Base-by-base conservation (phyloP, 2,329 filamentous ascomycete species). In the Alternaria infectoria region DNA sequence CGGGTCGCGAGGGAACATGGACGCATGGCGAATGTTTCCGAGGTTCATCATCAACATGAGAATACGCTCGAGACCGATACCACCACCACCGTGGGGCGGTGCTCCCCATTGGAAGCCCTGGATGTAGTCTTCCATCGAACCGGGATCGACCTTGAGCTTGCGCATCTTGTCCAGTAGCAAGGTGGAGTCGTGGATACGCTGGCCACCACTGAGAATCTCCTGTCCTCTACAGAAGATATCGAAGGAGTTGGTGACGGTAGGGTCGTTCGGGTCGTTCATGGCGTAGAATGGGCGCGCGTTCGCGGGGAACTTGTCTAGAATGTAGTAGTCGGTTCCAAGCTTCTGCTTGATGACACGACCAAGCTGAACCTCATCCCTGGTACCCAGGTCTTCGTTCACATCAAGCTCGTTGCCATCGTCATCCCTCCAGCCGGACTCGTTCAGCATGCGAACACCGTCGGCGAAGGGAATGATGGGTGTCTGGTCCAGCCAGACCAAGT, bases 191-290 rank as follows among this genome's bases (percentile, higher is more conserved):
- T 97, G 92, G 67, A 97, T 96, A 87, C 94, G 93, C 80, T 97
- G 94, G 8, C 94, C 94, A 71, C 94, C 94, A 1, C 93, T 95
- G 49, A 95, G 89, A 61, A 97, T 96, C 79, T 97, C 94, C 75
- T 97, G 94, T 0, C 94, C 94, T 28, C 94, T 91, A 46, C 97
- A 87, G 82, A 97, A 97, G 61, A 97, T 96, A 77, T 97, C 94
- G 73, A 97, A 97, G 0, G 94, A 97, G 77, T 97, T 97, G 54
- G 94, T 97, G 77, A 89, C 88, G 32, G 86, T 85, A 12, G 87
- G 84, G 73, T 96, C 88, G 15, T 90, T 84, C 2, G 90, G 87
- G 66, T 97, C 92, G 26, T 90, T 90, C 87, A 97, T 94, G 1
- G 94, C 93, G 76, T 97, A 97, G 81, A 97, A 97, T 0, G 94